Evolutionary conservation across 2,329 filamentous ascomycete species (phyloP).

Genomic region (Cordyceps cateniannulata): DNA sequence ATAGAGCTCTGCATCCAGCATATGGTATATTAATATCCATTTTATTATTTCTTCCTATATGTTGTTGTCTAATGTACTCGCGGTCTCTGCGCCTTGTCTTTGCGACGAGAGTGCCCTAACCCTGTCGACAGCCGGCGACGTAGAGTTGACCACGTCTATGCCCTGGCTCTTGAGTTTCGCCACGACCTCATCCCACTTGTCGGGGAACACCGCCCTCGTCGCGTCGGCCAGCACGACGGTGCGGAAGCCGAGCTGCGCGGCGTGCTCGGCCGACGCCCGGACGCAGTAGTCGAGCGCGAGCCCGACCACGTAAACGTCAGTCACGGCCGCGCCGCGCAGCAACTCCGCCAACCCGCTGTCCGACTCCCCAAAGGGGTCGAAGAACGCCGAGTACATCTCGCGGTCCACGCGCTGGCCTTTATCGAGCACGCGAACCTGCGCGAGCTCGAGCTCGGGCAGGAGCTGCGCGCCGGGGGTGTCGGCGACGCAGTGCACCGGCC

Average conservation of each 20-base stretch:
- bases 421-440: slow-evolving; percentile 56
- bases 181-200: slow-evolving; percentile 48
- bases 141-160: slow-evolving; percentile 54
- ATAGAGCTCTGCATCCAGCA: slow-evolving; percentile 1
- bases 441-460: slow-evolving; percentile 60
- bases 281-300: slow-evolving; percentile 90
- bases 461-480: slow-evolving; percentile 65
- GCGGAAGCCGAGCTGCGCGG: slow-evolving; percentile 65
- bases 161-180: slow-evolving; percentile 50
- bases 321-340: slow-evolving; percentile 54
- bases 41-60: too few relatives aligned
- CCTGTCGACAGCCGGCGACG: slow-evolving; percentile 49
- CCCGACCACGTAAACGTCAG: slow-evolving; percentile 79
- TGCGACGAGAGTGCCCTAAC: slow-evolving; percentile 24
- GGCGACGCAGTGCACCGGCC: slow-evolving; percentile 88
- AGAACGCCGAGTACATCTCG: slow-evolving; percentile 94
- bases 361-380: slow-evolving; percentile 64
- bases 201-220: slow-evolving; percentile 64
- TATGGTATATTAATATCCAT: neutral
- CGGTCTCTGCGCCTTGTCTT: neutral
- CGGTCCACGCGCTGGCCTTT: slow-evolving; percentile 71
- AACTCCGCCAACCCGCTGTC: slow-evolving; percentile 56
- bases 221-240: slow-evolving; percentile 74
- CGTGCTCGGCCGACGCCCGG: slow-evolving; percentile 71
- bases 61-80: too few relatives aligned